These are phyloP conservation scores for Hypoxylon sp. DNA, from an alignment of 2,329 filamentous ascomycete species.

Conservation along the genomic window DNA sequence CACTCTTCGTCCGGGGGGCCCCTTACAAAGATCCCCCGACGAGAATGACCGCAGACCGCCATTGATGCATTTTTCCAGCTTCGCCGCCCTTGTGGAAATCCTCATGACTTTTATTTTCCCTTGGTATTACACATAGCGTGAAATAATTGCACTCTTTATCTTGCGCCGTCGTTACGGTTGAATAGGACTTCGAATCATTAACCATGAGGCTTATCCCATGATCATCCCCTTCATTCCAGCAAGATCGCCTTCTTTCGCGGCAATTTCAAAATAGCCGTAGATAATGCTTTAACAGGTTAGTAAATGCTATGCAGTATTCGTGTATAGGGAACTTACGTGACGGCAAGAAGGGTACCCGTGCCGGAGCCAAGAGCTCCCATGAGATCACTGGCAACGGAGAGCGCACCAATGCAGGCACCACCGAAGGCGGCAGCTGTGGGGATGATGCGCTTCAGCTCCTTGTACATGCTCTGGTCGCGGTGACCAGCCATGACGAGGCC, in stretches of 20 bases:
- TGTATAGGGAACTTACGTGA: slow-evolving; percentile 81
- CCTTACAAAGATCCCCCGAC: slow-evolving; percentile 29
- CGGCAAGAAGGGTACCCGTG: slow-evolving; percentile 97
- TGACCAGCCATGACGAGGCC: slow-evolving; percentile 99
- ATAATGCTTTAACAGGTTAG: slow-evolving; percentile 80
- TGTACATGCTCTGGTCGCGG: slow-evolving; percentile 99
- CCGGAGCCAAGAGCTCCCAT: slow-evolving; percentile 96
- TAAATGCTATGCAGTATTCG: slow-evolving; percentile 48
- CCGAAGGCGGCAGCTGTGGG: slow-evolving; percentile 98
- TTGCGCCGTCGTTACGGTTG: slow-evolving; percentile 43
- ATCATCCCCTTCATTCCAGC: slow-evolving; percentile 83
- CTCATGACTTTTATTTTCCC: slow-evolving; percentile 49
- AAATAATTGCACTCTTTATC: slow-evolving; percentile 46
- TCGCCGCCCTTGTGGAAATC: slow-evolving; percentile 47
- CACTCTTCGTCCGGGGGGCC: slow-evolving; percentile 35
- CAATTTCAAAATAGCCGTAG: slow-evolving; percentile 99
- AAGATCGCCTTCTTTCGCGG: slow-evolving; percentile 97
- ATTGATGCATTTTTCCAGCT: slow-evolving; percentile 51
- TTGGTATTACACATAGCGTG: slow-evolving; percentile 51
- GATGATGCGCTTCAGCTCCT: slow-evolving; percentile 99
- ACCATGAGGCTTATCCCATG: slow-evolving; percentile 69
- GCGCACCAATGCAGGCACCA: slow-evolving; percentile 97
- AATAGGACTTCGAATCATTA: slow-evolving; percentile 28
- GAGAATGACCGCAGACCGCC: slow-evolving; percentile 46
- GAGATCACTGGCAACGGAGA: slow-evolving; percentile 95